Base-by-base conservation (phyloP, 352 stramenopile genomes). In the Pythium scleroteichum region DNA sequence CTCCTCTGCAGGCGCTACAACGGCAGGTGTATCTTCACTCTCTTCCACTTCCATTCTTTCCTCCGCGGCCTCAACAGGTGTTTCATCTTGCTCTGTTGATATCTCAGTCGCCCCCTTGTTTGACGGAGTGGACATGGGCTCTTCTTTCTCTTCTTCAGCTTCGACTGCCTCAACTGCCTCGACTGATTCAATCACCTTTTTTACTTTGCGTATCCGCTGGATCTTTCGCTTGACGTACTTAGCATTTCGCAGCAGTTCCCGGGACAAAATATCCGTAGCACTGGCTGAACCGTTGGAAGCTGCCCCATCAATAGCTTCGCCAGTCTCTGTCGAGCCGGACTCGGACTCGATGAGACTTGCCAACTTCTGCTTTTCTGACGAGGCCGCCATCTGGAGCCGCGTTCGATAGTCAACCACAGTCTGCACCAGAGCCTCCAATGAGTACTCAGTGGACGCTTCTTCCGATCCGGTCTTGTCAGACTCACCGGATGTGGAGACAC, bases 281-380 rank as follows among this genome's bases (percentile, higher is more conserved):
- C 22, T 52, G 0, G 12, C 47, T 4, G 38, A 23, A 4, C 26
- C n/a, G n/a, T n/a, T 53, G 0, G 47, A 17, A 20, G 42, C 20
- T 22, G 6, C 33, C 1, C 14, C 45, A 17, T 23, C 54, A 44
- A 8, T 39, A 0, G 32, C 35, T 24, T 44, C 24, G 10, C 42
- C 26, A 20, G 29, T 54, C 5, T 44, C 32, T 8, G 54, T 16
- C 26, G 24, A 23, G n/a, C 16, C 47, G 24, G 4, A 19, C 19
- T 58, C 58, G 1, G 64, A 42, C 22, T 71, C 64, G n/a, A 67
- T 40, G 7, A 71, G 54, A 2, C 42, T 26, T 12, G 22, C 39
- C 0, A 92, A 48, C 40, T 88, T 90, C 27, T 82, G 75, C 56
- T 89, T 92, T 46, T 92, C 83, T 16, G 88, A 85, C 23, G 56